Evolutionary conservation across 805 yeast species (phyloP).

Genomic region (Sungouiozyma intestinalis): DNA sequence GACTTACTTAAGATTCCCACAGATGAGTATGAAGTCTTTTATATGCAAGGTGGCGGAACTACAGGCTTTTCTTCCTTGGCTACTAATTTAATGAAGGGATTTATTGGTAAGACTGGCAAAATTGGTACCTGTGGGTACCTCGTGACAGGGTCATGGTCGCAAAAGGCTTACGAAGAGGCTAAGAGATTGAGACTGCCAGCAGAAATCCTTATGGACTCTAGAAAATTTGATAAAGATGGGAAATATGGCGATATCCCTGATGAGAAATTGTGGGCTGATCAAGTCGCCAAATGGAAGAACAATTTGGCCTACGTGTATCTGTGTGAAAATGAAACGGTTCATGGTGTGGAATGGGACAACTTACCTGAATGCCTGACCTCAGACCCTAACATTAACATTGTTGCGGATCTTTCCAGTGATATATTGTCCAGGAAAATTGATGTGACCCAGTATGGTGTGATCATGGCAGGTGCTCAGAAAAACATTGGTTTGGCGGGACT

Average conservation of each 20-base stretch:
- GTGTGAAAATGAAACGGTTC: slow-evolving; percentile 96
- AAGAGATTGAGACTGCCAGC: slow-evolving; percentile 67
- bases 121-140: slow-evolving; percentile 77
- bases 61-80: slow-evolving; percentile 87
- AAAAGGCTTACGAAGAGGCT: slow-evolving; percentile 83
- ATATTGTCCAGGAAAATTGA: slow-evolving; percentile 75
- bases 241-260: slow-evolving; percentile 61
- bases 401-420: slow-evolving; percentile 92
- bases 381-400: slow-evolving; percentile 60
- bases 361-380: slow-evolving; percentile 40
- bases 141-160: slow-evolving; percentile 90
- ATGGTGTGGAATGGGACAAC: slow-evolving; percentile 75
- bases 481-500: slow-evolving; percentile 96
- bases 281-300: slow-evolving; percentile 26
- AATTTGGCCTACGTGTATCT: slow-evolving; percentile 77
- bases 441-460: slow-evolving; percentile 73
- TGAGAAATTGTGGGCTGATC: slow-evolving; percentile 49
- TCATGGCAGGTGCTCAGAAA: slow-evolving; percentile 98
- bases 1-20: slow-evolving; percentile 60
- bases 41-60: slow-evolving; percentile 97
- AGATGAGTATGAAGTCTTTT: slow-evolving; percentile 87
- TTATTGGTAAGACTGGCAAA: slow-evolving; percentile 60
- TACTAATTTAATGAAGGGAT: slow-evolving; percentile 68
- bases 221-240: slow-evolving; percentile 36
- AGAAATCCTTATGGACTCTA: slow-evolving; percentile 58